Evolutionary conservation across 2,329 filamentous ascomycete genomes (phyloP).

Genomic region (Pleomassaria siparia): DNA sequence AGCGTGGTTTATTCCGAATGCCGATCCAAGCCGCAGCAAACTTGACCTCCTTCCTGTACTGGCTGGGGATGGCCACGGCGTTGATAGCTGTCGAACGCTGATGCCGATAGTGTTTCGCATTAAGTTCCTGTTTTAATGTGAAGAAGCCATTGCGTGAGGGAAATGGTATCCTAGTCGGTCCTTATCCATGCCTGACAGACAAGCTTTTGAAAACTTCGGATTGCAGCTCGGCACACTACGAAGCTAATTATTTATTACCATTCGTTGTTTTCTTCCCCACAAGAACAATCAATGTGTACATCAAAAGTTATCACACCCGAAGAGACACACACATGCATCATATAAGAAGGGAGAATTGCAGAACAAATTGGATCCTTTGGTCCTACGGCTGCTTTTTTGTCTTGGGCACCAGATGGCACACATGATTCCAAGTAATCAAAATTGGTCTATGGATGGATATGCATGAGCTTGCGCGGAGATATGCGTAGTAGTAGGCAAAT

Average conservation of each 20-base stretch:
- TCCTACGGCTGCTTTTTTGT: too few species aligned
- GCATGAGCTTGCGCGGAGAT: background rate
- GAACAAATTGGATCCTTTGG: too few species aligned
- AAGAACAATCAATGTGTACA: too few species aligned
- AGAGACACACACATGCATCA: too few species aligned
- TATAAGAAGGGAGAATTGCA: too few species aligned
- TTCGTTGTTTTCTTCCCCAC: too few species aligned
- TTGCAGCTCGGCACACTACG: too few species aligned
- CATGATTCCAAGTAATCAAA: background rate
- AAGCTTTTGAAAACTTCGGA: too few species aligned
- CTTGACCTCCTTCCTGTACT: conserved; percentile 10
- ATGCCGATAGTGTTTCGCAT: background rate
- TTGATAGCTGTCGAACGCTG: background rate
- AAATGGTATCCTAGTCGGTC: background rate
- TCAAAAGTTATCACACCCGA: too few species aligned
- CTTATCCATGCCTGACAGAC: background rate
- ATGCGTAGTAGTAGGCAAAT: background rate
- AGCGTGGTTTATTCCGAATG: background rate
- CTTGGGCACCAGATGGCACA: background rate
- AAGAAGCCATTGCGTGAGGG: background rate
- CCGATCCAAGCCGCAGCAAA: conserved; percentile 8
- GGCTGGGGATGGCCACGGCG: background rate
- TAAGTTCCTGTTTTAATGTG: background rate
- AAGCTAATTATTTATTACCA: too few species aligned
- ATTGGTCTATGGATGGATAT: background rate